Evolutionary conservation across 1,284 basidiomycete genomes (phyloP).

Genomic region (Bondarzewia mesenterica): DNA sequence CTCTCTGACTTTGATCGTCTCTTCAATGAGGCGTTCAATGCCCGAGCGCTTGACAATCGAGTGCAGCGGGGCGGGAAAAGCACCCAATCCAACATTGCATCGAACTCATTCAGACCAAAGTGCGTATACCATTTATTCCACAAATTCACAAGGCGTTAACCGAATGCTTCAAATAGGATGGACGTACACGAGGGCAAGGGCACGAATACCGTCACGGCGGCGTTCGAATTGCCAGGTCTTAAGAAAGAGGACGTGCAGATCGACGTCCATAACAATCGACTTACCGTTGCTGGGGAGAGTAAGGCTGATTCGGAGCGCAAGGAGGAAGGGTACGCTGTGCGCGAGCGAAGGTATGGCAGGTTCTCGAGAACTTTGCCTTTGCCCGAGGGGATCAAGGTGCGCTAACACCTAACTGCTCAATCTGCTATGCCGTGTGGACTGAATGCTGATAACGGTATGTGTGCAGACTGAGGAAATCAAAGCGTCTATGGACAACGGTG

Average conservation of each 20-base stretch:
- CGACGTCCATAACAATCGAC: constrained; percentile 32
- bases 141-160: background rate
- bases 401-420: constrained; percentile 2
- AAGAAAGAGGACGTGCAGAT: constrained; percentile 34
- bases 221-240: constrained; percentile 20
- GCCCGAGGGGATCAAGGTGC: constrained; percentile 40
- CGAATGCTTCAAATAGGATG: constrained; percentile 24
- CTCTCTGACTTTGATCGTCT: constrained; percentile 37
- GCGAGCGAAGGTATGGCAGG: constrained; percentile 40
- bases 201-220: constrained; percentile 33
- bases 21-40: constrained; percentile 36
- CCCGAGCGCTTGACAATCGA: constrained; percentile 14
- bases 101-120: constrained; percentile 2
- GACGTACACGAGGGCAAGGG: constrained; percentile 36
- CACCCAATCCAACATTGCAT: too few relatives aligned
- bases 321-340: constrained; percentile 36
- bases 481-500: constrained; percentile 34
- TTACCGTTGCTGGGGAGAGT: constrained; percentile 38
- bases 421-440: background rate
- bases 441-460: constrained; percentile 2
- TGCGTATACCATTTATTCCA: background rate
- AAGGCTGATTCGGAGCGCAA: constrained; percentile 25
- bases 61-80: constrained; percentile 2
- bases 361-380: constrained; percentile 38
- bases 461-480: constrained; percentile 31